Evolutionary conservation across 2,329 filamentous ascomycete genomes (phyloP).

Genomic region (Onygenales sp.): DNA sequence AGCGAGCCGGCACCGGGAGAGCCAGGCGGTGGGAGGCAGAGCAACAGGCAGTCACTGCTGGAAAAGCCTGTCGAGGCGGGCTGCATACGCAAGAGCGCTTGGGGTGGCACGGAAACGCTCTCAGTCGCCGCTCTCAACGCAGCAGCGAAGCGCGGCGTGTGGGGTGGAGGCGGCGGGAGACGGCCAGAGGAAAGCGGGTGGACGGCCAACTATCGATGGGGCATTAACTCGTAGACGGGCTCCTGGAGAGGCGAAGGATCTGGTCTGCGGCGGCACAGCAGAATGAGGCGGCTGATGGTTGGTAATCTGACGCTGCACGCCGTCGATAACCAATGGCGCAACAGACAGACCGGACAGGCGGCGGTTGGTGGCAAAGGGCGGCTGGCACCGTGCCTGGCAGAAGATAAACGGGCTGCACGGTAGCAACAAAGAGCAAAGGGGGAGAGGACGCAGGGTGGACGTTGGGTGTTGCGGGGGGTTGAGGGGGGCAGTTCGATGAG

Average conservation of each 20-base stretch:
- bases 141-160: neutral
- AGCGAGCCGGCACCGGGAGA: neutral
- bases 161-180: slow-evolving; percentile 3
- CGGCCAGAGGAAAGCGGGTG: slow-evolving; percentile 1
- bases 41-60: neutral
- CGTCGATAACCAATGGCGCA: neutral
- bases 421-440: too few relatives aligned
- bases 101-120: neutral
- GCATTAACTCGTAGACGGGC: slow-evolving; percentile 6
- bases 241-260: neutral
- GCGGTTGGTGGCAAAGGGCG: neutral
- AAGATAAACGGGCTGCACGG: too few relatives aligned
- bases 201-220: neutral
- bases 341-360: neutral
- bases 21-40: neutral
- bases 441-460: too few relatives aligned
- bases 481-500: too few relatives aligned
- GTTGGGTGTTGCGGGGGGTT: too few relatives aligned
- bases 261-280: neutral
- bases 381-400: too few relatives aligned
- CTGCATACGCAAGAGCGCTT: slow-evolving; percentile 1
- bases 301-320: neutral
- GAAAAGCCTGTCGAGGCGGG: neutral
- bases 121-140: neutral
- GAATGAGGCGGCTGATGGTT: neutral